Evolutionary conservation across 83 land plant species (phyloP).

Genomic region (Picea mariana): DNA sequence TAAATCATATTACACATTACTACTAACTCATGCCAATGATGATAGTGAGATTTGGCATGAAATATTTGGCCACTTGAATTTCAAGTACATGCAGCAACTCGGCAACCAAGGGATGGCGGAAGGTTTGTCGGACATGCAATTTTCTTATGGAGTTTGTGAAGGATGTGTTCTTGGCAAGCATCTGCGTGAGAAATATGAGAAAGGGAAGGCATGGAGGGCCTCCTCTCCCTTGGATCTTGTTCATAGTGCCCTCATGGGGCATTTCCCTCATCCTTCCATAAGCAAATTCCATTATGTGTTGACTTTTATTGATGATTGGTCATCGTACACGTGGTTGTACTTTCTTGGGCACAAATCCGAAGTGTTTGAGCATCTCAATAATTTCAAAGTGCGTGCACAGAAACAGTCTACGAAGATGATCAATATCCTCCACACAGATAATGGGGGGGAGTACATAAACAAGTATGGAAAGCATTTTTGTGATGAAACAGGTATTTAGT

Average conservation of each 20-base stretch:
- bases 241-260: background rate
- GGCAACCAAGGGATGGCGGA: background rate
- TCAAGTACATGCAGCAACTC: background rate
- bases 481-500: background rate
- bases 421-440: background rate
- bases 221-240: background rate
- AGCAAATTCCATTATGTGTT: background rate
- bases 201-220: too few species aligned
- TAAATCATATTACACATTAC: too few species aligned
- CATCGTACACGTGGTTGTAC: background rate
- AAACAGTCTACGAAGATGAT: background rate
- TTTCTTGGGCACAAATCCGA: background rate
- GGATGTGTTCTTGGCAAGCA: background rate
- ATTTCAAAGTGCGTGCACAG: background rate
- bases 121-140: background rate
- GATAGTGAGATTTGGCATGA: too few species aligned
- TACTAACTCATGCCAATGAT: too few species aligned
- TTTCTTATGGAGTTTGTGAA: background rate
- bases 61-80: background rate
- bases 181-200: too few species aligned
- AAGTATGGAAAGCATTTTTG: background rate
- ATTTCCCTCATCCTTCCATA: too few species aligned
- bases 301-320: background rate
- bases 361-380: background rate
- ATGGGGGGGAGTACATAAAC: background rate